These are phyloP conservation scores for Fusarium sulawesiense DNA, from an alignment of 2,329 filamentous ascomycete genomes.

Conservation along the genomic window DNA sequence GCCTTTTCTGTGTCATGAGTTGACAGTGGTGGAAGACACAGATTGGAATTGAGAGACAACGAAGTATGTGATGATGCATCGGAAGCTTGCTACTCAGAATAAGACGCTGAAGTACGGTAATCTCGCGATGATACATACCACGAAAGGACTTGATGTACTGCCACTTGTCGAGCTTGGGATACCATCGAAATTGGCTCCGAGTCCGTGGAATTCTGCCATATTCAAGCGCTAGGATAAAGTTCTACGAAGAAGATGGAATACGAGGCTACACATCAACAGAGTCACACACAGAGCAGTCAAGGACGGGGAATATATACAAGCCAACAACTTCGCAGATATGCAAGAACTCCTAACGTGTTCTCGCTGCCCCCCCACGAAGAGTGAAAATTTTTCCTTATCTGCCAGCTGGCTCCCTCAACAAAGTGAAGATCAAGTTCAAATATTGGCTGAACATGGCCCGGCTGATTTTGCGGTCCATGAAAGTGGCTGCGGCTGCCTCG, in stretches of 20 bases:
- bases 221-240: neutral
- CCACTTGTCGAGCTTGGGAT: conserved; percentile 43
- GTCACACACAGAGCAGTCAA: neutral
- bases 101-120: conserved; percentile 9
- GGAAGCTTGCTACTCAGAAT: conserved; percentile 39
- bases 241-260: neutral
- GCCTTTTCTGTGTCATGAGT: conserved; percentile 46
- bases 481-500: conserved; percentile 33
- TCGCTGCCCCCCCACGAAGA: neutral
- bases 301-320: conserved; percentile 16
- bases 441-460: conserved; percentile 3
- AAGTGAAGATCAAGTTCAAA: conserved; percentile 17
- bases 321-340: conserved; percentile 2
- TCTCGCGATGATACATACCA: conserved; percentile 24
- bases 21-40: conserved; percentile 36
- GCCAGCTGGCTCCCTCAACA: conserved; percentile 36
- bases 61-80: conserved; percentile 44
- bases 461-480: conserved; percentile 5
- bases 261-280: neutral
- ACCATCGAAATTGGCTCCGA: conserved; percentile 42
- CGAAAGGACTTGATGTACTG: conserved; percentile 42
- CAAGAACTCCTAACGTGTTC: neutral
- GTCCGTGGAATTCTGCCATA: conserved; percentile 40
- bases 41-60: conserved; percentile 39
- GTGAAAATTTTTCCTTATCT: conserved; percentile 32